Percentiles rank a stretch among this genome's conserved stretches.
These are phyloP conservation scores for Penicillium dipodomyicola DNA, from an alignment of 495 filamentous ascomycete species.

Conservation along the genomic window DNA sequence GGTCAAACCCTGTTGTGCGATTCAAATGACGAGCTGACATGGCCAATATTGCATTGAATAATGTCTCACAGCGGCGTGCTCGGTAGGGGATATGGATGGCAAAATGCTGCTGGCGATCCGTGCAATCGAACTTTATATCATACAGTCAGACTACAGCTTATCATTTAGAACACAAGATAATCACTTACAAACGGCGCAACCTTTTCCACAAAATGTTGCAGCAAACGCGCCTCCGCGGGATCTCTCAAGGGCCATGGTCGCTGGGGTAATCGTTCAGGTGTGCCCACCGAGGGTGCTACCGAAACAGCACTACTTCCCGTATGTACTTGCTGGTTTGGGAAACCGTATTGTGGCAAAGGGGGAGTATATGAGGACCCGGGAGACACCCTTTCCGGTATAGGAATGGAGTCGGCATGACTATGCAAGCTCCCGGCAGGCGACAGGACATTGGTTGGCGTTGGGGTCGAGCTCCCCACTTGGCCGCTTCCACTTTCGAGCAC, in stretches of 20 bases:
- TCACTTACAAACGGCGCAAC: constrained; percentile 25
- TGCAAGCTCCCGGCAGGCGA: background rate
- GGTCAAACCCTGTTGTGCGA: constrained; percentile 45
- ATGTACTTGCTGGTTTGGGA: background rate
- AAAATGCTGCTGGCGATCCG: constrained; percentile 55
- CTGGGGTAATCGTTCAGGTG: background rate
- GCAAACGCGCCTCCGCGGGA: constrained; percentile 20
- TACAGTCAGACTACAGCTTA: background rate
- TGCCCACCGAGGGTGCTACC: background rate
- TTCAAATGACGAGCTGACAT: constrained; percentile 55
- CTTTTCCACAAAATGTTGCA: constrained; percentile 27
- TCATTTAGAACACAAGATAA: background rate
- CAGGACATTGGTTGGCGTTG: background rate
- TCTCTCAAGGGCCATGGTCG: constrained; percentile 27
- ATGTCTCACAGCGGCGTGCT: constrained; percentile 47
- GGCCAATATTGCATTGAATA: constrained; percentile 59
- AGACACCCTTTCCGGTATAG: constrained; percentile 1
- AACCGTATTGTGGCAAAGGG: background rate
- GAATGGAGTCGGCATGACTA: background rate
- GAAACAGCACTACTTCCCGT: background rate
- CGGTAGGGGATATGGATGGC: constrained; percentile 51
- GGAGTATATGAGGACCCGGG: background rate
- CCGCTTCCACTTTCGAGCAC: constrained; percentile 26
- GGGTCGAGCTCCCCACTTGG: constrained; percentile 7
- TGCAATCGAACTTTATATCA: constrained; percentile 52